Evolutionary conservation across 2,329 filamentous ascomycete genomes (phyloP), one percentile per base, ranked within the genome.

Genomic region (Xylariaceae sp.): DNA sequence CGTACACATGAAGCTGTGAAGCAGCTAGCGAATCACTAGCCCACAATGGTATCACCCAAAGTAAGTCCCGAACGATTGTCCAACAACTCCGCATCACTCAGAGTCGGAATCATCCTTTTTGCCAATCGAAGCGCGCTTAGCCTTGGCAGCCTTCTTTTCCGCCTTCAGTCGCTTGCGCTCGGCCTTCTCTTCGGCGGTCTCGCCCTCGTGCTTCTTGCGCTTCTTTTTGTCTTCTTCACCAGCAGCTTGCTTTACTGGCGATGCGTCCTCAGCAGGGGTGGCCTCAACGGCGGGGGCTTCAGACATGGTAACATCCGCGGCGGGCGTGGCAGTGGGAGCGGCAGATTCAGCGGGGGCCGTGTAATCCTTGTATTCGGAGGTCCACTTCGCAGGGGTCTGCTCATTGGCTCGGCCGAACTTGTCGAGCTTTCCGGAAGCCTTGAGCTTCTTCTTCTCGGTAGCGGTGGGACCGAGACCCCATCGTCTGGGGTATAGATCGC

Each of bases 361-460:
- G 79, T 87, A 96, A 79, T 97, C 94, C 77, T 92, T 93, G 83
- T 99, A 99, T 67, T 90, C 89, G 44, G 84, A 78, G 68, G 89
- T 92, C 94, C 94, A 99, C 78, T 94, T 90, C 69, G 92, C 86
- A 30, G 94, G 94, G 4, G 94, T 99, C 65, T 87, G 86, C 75
- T 97, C 93, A 76, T 97, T 99, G 69, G 89, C 77, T 60, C 92
- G 88, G 67, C 94, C 94, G 70, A 86, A 97, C 87, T 99, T 99
- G 82, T 99, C 94, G 62, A 99, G 88, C 80, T 97, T 96, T 76
- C 94, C 94, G 68, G 91, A 89, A 56, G 92, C 90, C 86, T 97
- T 97, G 82, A 99, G 87, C 86, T 97, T 97, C 89, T 99, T 99
- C 87, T 99, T 99, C 83, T 97, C 92, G 53, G 88, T 79, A 53